Percentiles rank a stretch among this genome's conserved stretches.
Evolutionary conservation across 2,329 filamentous ascomycete species (phyloP).

Genomic region (Cladophialophora chaetospira): DNA sequence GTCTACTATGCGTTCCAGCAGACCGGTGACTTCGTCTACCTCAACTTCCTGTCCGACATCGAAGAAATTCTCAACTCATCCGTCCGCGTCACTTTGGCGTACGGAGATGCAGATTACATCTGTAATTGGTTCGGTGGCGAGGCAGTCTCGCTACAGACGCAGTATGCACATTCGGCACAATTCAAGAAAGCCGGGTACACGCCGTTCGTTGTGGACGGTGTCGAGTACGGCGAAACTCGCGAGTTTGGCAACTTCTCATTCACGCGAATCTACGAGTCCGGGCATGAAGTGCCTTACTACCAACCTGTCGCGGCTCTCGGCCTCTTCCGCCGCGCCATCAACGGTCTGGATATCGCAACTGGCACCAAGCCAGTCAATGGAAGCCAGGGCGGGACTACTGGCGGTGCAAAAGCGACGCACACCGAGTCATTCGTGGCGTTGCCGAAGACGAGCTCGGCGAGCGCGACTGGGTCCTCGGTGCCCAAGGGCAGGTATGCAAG

Average conservation of each 20-base stretch:
- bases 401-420: constrained; percentile 47
- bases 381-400: constrained; percentile 43
- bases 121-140: constrained; percentile 70
- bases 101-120: constrained; percentile 62
- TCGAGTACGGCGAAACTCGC: constrained; percentile 70
- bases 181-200: constrained; percentile 72
- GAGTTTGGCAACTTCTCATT: constrained; percentile 76
- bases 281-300: constrained; percentile 64
- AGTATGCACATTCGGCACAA: constrained; percentile 51
- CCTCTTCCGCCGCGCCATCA: constrained; percentile 63
- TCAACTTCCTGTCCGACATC: constrained; percentile 61
- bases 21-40: constrained; percentile 64
- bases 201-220: constrained; percentile 67
- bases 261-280: constrained; percentile 66
- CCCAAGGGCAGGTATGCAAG: constrained; percentile 6
- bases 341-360: constrained; percentile 57
- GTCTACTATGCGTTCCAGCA: constrained; percentile 53
- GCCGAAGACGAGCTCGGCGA: constrained; percentile 29
- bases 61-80: constrained; percentile 60
- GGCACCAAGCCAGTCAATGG: constrained; percentile 45
- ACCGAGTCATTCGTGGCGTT: constrained; percentile 45
- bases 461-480: constrained; percentile 3
- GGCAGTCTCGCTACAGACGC: constrained; percentile 65
- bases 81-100: constrained; percentile 71
- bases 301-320: constrained; percentile 63